Percentiles rank a stretch among this genome's conserved stretches.
Conservation (phyloP, 176 grass and related monocot genomes). For the Ensete glaucum region DNA sequence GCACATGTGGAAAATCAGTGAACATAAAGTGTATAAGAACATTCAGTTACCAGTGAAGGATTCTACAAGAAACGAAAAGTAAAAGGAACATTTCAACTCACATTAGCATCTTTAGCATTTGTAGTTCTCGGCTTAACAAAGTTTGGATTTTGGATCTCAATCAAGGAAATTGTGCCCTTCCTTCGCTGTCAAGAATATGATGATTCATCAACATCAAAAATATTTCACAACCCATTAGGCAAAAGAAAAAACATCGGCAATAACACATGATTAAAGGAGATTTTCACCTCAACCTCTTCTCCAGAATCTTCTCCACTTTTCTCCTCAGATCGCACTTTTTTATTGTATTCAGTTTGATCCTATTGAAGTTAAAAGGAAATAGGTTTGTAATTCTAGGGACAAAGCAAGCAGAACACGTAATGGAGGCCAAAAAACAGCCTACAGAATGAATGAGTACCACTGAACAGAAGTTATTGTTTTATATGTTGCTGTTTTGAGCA, state of each 20-base stretch:
- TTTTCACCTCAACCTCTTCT: slow-evolving; percentile 11
- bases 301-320: slow-evolving; percentile 17
- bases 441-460: too few species aligned
- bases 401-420: too few species aligned
- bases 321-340: slow-evolving; percentile 8
- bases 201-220: neutral
- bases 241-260: neutral
- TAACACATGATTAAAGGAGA: neutral
- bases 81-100: slow-evolving; percentile 2
- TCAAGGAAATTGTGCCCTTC: slow-evolving; percentile 10
- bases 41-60: neutral
- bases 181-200: slow-evolving; percentile 1
- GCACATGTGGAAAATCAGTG: too few species aligned
- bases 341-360: slow-evolving; percentile 3
- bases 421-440: too few species aligned
- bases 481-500: too few species aligned
- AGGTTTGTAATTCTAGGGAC: neutral
- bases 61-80: neutral
- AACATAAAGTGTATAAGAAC: neutral
- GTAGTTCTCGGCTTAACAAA: slow-evolving; percentile 15
- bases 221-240: neutral
- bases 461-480: too few species aligned
- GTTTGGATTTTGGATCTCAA: slow-evolving; percentile 25
- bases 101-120: slow-evolving; percentile 21
- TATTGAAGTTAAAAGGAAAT: neutral